These are phyloP conservation scores for Aegilops longissima DNA, from an alignment of 176 grass and related monocot species.

Conservation along the genomic window DNA sequence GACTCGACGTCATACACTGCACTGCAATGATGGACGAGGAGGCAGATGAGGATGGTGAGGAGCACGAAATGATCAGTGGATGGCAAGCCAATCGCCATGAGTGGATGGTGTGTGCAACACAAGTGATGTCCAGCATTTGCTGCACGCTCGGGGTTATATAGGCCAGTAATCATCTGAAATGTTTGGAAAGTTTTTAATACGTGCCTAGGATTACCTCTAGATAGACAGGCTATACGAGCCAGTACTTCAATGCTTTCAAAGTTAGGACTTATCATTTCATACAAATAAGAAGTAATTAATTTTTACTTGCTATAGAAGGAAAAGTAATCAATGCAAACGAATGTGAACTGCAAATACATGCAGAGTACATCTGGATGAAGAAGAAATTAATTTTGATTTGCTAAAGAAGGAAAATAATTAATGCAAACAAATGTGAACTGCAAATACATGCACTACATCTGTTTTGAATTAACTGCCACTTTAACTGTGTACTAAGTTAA, in stretches of 20 bases:
- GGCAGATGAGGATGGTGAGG: slow-evolving; percentile 3
- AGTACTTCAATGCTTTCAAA: background rate
- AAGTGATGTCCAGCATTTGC: background rate
- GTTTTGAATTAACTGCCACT: too few species aligned
- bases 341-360: too few species aligned
- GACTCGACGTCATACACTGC: slow-evolving; percentile 52
- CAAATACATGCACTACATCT: too few species aligned
- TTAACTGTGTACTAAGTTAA: too few species aligned
- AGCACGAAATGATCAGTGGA: background rate
- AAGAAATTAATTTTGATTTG: too few species aligned
- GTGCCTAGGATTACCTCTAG: background rate
- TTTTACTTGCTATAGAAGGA: too few species aligned
- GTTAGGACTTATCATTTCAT: background rate
- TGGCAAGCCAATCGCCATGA: slow-evolving; percentile 11
- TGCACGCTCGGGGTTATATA: background rate
- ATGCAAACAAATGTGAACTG: too few species aligned
- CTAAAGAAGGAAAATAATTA: background rate
- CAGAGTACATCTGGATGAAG: too few species aligned
- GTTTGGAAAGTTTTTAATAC: background rate
- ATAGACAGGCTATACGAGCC: background rate
- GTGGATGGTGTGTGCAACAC: background rate
- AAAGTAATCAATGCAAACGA: too few species aligned
- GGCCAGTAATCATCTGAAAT: background rate
- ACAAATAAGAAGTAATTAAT: background rate
- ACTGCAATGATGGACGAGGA: background rate